These are phyloP conservation scores for Hortaea sp. DNA, from an alignment of 2,329 filamentous ascomycete species.

Conservation along the genomic window DNA sequence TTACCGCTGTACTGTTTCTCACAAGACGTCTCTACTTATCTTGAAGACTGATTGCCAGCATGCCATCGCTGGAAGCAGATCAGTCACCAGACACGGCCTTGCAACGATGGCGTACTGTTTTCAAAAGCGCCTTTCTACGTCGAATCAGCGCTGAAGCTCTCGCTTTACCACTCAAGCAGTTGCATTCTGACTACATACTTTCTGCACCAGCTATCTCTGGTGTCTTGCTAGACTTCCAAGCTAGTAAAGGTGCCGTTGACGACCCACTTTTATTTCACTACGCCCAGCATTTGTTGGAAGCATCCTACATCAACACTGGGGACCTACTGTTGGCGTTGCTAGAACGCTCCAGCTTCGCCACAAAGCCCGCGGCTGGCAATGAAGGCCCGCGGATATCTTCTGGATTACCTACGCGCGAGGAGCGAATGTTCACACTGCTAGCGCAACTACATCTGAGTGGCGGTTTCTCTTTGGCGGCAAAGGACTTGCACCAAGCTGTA, in stretches of 20 bases:
- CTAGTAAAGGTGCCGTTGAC: slow-evolving; percentile 10
- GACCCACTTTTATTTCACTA: slow-evolving; percentile 22
- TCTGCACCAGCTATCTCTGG: slow-evolving; percentile 12
- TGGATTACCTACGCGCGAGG: slow-evolving; percentile 21
- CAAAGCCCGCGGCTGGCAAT: background rate
- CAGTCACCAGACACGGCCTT: slow-evolving; percentile 5
- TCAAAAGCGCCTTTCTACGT: slow-evolving; percentile 10
- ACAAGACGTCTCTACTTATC: too few relatives aligned
- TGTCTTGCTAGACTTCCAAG: slow-evolving; percentile 15
- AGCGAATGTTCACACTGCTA: slow-evolving; percentile 22
- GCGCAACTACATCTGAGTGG: slow-evolving; percentile 14
- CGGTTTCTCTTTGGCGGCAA: slow-evolving; percentile 9
- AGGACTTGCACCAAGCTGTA: slow-evolving; percentile 7
- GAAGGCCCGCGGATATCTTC: background rate
- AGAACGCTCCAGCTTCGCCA: slow-evolving; percentile 13
- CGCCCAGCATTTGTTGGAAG: slow-evolving; percentile 15
- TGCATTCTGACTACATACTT: slow-evolving; percentile 7
- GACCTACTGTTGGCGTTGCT: slow-evolving; percentile 22
- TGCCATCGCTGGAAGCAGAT: slow-evolving; percentile 10
- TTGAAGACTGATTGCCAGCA: background rate
- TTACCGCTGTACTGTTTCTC: too few relatives aligned
- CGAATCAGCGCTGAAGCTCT: slow-evolving; percentile 7
- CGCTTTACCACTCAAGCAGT: slow-evolving; percentile 8
- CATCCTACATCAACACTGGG: slow-evolving; percentile 13
- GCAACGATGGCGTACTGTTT: slow-evolving; percentile 10